Base-by-base conservation (phyloP, 495 filamentous ascomycete genomes). In the Viridothelium virens region DNA sequence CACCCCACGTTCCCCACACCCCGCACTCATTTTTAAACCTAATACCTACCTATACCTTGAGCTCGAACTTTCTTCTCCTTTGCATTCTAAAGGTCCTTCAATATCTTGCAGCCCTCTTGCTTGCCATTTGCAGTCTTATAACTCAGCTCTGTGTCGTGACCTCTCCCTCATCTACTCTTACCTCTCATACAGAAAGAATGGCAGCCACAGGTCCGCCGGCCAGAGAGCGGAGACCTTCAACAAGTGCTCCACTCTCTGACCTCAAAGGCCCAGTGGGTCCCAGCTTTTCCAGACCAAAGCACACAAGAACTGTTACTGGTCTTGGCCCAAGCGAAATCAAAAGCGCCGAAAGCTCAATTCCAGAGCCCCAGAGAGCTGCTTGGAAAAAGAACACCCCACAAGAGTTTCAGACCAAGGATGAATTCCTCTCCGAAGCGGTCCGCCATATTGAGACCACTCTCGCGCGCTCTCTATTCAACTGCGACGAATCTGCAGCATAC, bases 391-490 rank as follows among this genome's bases (percentile, higher is more conserved):
- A 88, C 78, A 61, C 65, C 56, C 62, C 65, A 37, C 59, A 66
- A 66, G 66, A 76, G 25, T 97, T 97, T 78, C 85, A 79, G 64
- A 85, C 83, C 72, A 90, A 92, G 65, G 86, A 89, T 11, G 84
- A 89, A 65, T 90, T 91, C 67, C 85, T 87, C 76, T 84, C 79
- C 72, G 91, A 96, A 72, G 82, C 94, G 56, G 91, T 98, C 63
- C 88, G 88, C 56, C 94, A 98, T 81, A 87, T 98, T 72, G 95
- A 98, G 76, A 97, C 95, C 2, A 96, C 94, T 2, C 83, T 98
- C 65, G 94, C 95, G 68, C 91, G 94, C 16, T 96, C 91, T 69
- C 85, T 98, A 74, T 98, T 90, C 84, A 98, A 98, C 78, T 97
- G 95, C 80, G 94, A 98, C 81, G 95, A 98, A 77, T 74, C 85